Percentiles rank a stretch among this genome's conserved stretches.
Evolutionary conservation across 345 rosid genomes (phyloP).

Genomic region (Pugionium dolabratum): DNA sequence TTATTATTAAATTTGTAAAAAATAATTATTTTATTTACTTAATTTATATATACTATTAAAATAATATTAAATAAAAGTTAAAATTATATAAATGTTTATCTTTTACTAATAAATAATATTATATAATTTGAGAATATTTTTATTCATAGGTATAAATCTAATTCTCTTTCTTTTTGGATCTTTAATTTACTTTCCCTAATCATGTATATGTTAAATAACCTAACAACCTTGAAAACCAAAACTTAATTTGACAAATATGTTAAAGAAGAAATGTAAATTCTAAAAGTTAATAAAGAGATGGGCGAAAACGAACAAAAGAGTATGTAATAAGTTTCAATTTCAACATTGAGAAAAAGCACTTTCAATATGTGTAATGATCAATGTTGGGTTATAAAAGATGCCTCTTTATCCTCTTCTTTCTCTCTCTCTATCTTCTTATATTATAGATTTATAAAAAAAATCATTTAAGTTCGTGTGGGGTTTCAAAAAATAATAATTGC

Average conservation of each 20-base stretch:
- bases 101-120: too few species aligned
- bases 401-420: conserved; percentile 24
- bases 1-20: too few species aligned
- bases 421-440: background rate
- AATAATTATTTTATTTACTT: too few species aligned
- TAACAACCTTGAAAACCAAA: conserved; percentile 7
- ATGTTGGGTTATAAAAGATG: conserved; percentile 38
- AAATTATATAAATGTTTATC: too few species aligned
- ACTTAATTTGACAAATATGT: conserved; percentile 17
- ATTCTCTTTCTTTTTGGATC: too few species aligned
- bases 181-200: background rate
- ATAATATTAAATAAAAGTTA: too few species aligned
- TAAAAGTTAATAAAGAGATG: conserved; percentile 23
- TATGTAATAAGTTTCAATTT: conserved; percentile 34
- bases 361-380: conserved; percentile 33
- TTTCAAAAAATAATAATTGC: conserved; percentile 31
- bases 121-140: too few species aligned
- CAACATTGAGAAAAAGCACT: conserved; percentile 26
- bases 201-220: conserved; percentile 9
- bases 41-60: too few species aligned
- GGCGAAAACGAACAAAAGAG: conserved; percentile 30
- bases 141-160: too few species aligned
- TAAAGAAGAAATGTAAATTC: conserved; percentile 1
- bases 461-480: conserved; percentile 45
- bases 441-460: conserved; percentile 31